A percentile compares a stretch with the other conserved stretches of the same genome.
phyloP scores from a whole-genome alignment of 1,139 yeast genomes.

The Maudiozyma humilis region DNA sequence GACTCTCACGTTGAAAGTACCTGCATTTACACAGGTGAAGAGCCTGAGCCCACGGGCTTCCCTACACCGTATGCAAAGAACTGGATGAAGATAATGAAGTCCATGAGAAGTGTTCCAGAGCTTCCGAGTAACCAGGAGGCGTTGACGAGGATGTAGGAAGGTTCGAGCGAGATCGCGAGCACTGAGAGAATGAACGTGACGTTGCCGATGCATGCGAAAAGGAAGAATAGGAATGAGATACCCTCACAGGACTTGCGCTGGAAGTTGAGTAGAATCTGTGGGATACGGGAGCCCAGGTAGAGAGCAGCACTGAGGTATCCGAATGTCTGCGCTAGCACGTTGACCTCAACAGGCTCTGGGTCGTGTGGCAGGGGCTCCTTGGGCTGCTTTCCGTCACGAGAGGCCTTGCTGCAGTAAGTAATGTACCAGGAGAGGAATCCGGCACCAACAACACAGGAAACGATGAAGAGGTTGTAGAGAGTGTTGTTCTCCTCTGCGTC shows the following conservation, averaged over 20 bases:
- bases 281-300: constrained; percentile 81
- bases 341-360: constrained; percentile 42
- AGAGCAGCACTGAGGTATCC: constrained; percentile 88
- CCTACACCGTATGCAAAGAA: constrained; percentile 55
- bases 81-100: constrained; percentile 77
- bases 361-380: neutral
- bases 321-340: constrained; percentile 73
- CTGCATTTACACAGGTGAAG: constrained; percentile 1
- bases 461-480: constrained; percentile 51
- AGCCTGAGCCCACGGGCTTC: neutral
- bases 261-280: constrained; percentile 77
- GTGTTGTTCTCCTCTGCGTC: constrained; percentile 14
- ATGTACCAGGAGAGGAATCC: constrained; percentile 86
- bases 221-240: constrained; percentile 79
- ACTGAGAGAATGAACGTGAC: constrained; percentile 82
- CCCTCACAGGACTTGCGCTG: constrained; percentile 89
- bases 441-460: constrained; percentile 57
- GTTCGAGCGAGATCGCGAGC: constrained; percentile 62
- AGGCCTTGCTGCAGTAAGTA: constrained; percentile 37
- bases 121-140: constrained; percentile 92
- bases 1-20: too few species aligned
- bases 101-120: constrained; percentile 77
- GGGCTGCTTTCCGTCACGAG: neutral
- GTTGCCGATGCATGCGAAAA: constrained; percentile 90
- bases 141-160: constrained; percentile 65